Evolutionary conservation across 306 rosid species (phyloP).

Genomic region (Myrica gale): DNA sequence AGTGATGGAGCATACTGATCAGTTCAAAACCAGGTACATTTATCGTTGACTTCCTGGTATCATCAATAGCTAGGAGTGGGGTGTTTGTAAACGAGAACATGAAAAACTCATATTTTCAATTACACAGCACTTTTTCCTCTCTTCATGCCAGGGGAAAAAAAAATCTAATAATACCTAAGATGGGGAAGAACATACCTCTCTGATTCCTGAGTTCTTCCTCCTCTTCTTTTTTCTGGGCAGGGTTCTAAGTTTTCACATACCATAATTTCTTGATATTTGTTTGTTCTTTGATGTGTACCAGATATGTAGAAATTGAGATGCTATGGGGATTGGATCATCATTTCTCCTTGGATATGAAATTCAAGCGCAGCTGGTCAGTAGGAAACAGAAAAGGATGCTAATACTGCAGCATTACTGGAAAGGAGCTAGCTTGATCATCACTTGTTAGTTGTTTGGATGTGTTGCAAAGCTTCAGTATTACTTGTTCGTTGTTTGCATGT

Average conservation of each 20-base stretch:
- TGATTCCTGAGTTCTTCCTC: too few relatives aligned
- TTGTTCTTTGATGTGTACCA: neutral
- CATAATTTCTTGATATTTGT: neutral
- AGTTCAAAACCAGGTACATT: too few relatives aligned
- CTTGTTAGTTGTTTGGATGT: neutral
- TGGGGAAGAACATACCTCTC: too few relatives aligned
- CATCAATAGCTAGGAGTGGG: too few relatives aligned
- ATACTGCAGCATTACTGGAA: neutral
- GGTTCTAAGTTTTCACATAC: neutral
- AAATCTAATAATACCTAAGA: too few relatives aligned
- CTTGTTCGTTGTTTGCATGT: slow-evolving; percentile 14
- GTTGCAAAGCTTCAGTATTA: too few relatives aligned
- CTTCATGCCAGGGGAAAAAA: too few relatives aligned
- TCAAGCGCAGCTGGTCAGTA: neutral
- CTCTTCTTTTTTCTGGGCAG: too few relatives aligned
- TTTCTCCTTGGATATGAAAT: neutral
- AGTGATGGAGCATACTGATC: slow-evolving; percentile 27
- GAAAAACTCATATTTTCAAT: too few relatives aligned
- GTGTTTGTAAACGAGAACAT: too few relatives aligned
- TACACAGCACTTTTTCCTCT: too few relatives aligned
- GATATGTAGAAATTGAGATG: neutral
- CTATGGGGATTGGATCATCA: neutral
- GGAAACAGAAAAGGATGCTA: slow-evolving; percentile 20
- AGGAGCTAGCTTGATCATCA: slow-evolving; percentile 16
- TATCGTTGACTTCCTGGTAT: too few relatives aligned